These are phyloP conservation scores for Beauveria rudraprayagi DNA, from an alignment of 2,329 filamentous ascomycete genomes.

Conservation along the genomic window DNA sequence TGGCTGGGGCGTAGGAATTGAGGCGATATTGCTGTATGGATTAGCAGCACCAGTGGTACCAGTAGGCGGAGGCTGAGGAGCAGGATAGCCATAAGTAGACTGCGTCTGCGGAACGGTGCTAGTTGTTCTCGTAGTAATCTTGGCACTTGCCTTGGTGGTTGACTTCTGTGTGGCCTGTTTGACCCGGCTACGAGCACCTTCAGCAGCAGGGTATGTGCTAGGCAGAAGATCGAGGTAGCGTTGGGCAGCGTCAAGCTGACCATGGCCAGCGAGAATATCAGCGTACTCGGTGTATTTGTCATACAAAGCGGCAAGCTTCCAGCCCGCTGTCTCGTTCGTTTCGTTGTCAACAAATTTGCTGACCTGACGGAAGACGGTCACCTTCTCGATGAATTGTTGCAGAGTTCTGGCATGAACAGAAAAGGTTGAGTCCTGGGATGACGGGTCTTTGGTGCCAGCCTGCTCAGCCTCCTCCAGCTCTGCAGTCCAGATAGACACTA, in stretches of 20 bases:
- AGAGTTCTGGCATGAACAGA: constrained; percentile 83
- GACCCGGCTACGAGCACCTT: constrained; percentile 78
- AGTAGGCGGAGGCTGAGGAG: constrained; percentile 30
- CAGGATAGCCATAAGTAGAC: constrained; percentile 37
- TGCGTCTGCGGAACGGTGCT: constrained; percentile 33
- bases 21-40: constrained; percentile 17
- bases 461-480: constrained; percentile 82
- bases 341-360: constrained; percentile 84
- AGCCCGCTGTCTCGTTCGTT: constrained; percentile 61
- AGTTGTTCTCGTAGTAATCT: constrained; percentile 22
- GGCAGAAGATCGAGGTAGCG: constrained; percentile 88
- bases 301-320: constrained; percentile 85
- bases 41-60: constrained; percentile 22
- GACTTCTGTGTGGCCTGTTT: constrained; percentile 65
- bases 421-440: constrained; percentile 70
- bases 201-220: constrained; percentile 72
- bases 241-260: constrained; percentile 77
- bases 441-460: constrained; percentile 57
- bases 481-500: constrained; percentile 85
- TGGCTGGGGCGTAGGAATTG: constrained; percentile 6
- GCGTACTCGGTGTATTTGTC: constrained; percentile 96
- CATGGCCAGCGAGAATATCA: constrained; percentile 85
- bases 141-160: constrained; percentile 19
- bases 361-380: constrained; percentile 90
- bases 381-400: constrained; percentile 95